Conservation (phyloP, 805 yeast genomes). For the Candida ulmi region DNA sequence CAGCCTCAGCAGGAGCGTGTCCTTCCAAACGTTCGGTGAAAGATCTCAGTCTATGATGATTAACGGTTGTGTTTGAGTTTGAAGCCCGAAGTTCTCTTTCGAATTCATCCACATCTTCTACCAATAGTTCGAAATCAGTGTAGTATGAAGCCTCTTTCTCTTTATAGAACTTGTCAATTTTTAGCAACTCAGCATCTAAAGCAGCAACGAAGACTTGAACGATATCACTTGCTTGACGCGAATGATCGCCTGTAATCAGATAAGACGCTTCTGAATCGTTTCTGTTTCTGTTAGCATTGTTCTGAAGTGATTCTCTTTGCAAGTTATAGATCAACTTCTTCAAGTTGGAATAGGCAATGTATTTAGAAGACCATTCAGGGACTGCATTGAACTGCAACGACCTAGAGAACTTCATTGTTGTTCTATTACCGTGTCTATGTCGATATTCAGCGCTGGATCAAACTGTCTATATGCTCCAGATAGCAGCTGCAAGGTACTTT, state of each 20-base stretch:
- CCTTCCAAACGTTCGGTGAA: background rate
- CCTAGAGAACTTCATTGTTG: slow-evolving; percentile 85
- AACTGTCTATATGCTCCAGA: no score
- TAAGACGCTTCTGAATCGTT: slow-evolving; percentile 21
- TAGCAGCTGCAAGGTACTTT: no score
- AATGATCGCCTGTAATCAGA: slow-evolving; percentile 26
- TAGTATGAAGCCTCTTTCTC: slow-evolving; percentile 58
- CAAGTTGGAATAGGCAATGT: slow-evolving; percentile 82
- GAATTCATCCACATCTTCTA: slow-evolving; percentile 59
- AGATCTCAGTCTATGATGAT: background rate
- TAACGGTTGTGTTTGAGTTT: background rate
- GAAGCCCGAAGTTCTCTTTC: slow-evolving; percentile 28
- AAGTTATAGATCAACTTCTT: slow-evolving; percentile 79
- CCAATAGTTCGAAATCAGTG: slow-evolving; percentile 47
- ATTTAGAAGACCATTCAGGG: slow-evolving; percentile 95
- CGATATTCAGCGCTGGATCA: no score
- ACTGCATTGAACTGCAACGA: slow-evolving; percentile 95
- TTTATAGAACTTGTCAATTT: slow-evolving; percentile 71
- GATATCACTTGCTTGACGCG: slow-evolving; percentile 38
- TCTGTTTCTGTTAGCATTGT: slow-evolving; percentile 5
- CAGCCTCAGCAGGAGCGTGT: background rate
- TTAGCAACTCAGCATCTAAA: slow-evolving; percentile 68
- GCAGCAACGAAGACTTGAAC: slow-evolving; percentile 60
- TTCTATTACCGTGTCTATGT: no score
- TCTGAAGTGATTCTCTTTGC: slow-evolving; percentile 52